Percentiles rank a stretch among this genome's conserved stretches.
Evolutionary conservation across 805 yeast genomes (phyloP).

Genomic region (Metschnikowia gelsemii): DNA sequence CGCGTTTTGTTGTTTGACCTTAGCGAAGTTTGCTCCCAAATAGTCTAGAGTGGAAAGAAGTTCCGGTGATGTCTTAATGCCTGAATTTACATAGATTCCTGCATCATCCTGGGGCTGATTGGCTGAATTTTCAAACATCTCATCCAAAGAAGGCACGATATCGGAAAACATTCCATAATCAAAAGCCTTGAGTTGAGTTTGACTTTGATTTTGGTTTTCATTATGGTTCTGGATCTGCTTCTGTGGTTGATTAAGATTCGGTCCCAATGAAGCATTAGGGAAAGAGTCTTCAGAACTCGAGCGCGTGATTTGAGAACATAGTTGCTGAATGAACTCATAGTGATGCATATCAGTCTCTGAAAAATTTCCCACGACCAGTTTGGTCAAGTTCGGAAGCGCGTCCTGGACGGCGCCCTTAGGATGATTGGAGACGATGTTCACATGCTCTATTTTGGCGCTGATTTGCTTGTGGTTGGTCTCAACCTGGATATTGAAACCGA

Average conservation of each 20-base stretch:
- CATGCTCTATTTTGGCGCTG: constrained; percentile 75
- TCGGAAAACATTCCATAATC: constrained; percentile 66
- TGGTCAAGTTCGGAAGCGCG: constrained; percentile 17
- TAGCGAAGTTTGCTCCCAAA: constrained; percentile 53
- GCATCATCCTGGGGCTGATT: constrained; percentile 40
- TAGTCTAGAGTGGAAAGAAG: constrained; percentile 56
- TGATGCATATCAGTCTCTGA: constrained; percentile 35
- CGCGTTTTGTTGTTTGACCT: constrained; percentile 58
- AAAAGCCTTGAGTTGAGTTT: constrained; percentile 31
- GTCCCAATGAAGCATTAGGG: too few species aligned
- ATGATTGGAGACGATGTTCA: constrained; percentile 51
- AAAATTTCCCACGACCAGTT: constrained; percentile 17
- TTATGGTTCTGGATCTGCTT: too few species aligned
- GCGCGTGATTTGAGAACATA: constrained; percentile 19
- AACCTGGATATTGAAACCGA: constrained; percentile 85
- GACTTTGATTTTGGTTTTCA: constrained; percentile 4
- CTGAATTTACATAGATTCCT: constrained; percentile 60
- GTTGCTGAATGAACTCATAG: constrained; percentile 35
- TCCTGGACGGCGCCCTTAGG: constrained; percentile 17
- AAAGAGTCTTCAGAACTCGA: background rate
- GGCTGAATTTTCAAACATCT: constrained; percentile 35
- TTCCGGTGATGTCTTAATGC: constrained; percentile 54
- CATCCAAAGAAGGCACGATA: constrained; percentile 50
- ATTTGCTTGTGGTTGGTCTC: constrained; percentile 78
- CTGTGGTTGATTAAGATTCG: too few species aligned